Percentiles rank a stretch among this genome's conserved stretches.
Evolutionary conservation across 139 green algal genomes (phyloP).

Genomic region (Chlorella sorokiniana): DNA sequence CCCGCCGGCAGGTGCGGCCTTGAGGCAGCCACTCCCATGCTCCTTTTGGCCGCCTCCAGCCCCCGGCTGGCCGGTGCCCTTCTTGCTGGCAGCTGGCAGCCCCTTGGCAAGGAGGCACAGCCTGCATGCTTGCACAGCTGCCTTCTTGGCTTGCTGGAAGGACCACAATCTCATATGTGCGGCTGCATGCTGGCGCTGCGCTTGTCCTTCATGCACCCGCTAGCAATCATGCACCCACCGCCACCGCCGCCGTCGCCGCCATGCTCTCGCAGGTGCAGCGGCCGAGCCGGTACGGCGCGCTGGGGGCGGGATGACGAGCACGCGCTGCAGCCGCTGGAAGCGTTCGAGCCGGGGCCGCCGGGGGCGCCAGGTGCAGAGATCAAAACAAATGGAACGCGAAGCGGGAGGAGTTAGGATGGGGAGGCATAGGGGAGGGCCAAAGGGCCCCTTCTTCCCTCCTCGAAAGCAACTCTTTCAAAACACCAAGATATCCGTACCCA

Average conservation of each 20-base stretch:
- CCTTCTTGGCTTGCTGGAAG: too few species aligned
- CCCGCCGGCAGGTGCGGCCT: not conserved
- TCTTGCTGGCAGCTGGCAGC: too few species aligned
- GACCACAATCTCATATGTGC: too few species aligned
- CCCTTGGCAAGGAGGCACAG: too few species aligned
- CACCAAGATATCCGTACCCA: too few species aligned
- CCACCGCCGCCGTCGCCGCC: not conserved
- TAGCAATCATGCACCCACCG: too few species aligned
- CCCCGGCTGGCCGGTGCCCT: too few species aligned
- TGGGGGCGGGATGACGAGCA: constrained; percentile 45
- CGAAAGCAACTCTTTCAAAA: not conserved
- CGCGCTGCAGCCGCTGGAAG: constrained; percentile 58
- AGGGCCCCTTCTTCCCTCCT: not conserved
- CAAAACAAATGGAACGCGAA: not conserved
- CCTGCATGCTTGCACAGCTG: too few species aligned
- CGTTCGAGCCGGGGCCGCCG: constrained; percentile 45
- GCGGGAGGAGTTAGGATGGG: not conserved
- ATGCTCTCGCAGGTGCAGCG: constrained; percentile 4
- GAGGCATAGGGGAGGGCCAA: not conserved
- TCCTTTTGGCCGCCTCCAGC: too few species aligned
- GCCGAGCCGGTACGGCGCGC: constrained; percentile 12
- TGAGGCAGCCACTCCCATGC: not conserved
- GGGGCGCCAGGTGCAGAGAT: not conserved
- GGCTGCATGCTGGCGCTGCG: too few species aligned
- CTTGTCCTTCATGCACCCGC: too few species aligned